Conservation (phyloP, 768 basidiomycete genomes). For the Auricularia cornea region DNA sequence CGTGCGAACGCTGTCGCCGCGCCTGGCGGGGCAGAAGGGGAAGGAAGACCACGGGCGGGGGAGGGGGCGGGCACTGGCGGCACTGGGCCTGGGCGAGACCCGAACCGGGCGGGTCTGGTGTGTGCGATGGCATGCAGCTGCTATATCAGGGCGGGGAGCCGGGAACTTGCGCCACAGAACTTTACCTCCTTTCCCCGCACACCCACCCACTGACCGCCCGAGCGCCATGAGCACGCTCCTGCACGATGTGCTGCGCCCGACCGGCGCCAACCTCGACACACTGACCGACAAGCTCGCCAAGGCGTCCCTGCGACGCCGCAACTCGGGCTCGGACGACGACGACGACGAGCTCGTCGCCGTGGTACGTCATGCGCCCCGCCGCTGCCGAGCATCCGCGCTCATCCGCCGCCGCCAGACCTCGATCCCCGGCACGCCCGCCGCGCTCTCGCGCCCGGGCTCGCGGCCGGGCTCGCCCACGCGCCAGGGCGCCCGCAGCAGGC, state of each 20-base stretch:
- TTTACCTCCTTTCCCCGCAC: not conserved
- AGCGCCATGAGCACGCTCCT: conserved; percentile 11
- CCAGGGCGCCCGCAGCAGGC: conserved; percentile 36
- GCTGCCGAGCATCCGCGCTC: not conserved
- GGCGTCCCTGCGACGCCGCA: conserved; percentile 5
- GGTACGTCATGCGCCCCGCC: conserved; percentile 7
- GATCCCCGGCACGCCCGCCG: conserved; percentile 6
- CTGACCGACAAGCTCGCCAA: conserved; percentile 12
- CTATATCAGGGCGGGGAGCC: not conserved
- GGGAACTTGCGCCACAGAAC: not conserved
- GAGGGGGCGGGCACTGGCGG: no score
- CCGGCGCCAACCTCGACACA: conserved; percentile 9
- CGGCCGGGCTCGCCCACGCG: conserved; percentile 18
- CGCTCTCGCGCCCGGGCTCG: conserved; percentile 41
- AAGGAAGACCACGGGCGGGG: no score
- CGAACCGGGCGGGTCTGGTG: no score
- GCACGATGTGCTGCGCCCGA: conserved; percentile 17
- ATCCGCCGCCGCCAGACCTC: not conserved
- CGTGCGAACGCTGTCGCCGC: no score
- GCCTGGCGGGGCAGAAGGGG: no score
- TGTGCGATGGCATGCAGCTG: no score
- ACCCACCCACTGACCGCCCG: no score
- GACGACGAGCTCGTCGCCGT: conserved; percentile 19
- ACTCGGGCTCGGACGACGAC: conserved; percentile 7
- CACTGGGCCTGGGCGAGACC: no score